These are phyloP conservation scores for Ogataea corticis DNA, from an alignment of 805 yeast genomes.

Conservation along the genomic window DNA sequence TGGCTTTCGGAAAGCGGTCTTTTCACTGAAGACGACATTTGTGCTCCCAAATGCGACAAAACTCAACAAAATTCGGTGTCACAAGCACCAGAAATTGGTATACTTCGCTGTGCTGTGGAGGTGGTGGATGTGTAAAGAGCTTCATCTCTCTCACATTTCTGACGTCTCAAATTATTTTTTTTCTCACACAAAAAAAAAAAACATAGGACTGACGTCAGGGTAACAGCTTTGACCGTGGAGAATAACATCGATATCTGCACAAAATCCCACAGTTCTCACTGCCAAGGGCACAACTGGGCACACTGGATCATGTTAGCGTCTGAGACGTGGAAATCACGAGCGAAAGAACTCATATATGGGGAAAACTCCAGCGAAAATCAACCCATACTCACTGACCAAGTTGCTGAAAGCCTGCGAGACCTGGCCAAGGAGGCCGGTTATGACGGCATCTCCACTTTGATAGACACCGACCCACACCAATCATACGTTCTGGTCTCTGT, in stretches of 20 bases:
- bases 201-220: not conserved
- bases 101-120: not conserved
- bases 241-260: too few species aligned
- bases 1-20: conserved; percentile 14
- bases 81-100: too few species aligned
- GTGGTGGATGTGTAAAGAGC: not conserved
- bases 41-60: not conserved
- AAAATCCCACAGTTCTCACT: not conserved
- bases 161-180: conserved; percentile 7
- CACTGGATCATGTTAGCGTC: not conserved
- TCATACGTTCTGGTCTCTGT: not conserved
- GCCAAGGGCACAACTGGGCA: not conserved
- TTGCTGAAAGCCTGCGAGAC: not conserved
- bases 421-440: conserved; percentile 4
- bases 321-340: not conserved
- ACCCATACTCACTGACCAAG: not conserved
- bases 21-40: conserved; percentile 16
- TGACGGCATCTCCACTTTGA: not conserved
- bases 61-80: too few species aligned
- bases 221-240: not conserved
- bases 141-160: not conserved
- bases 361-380: not conserved
- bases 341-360: not conserved
- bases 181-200: not conserved
- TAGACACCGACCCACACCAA: not conserved